A percentile compares a stretch with the other conserved stretches of the same genome.
Evolutionary conservation across 305 asterid species (phyloP).

Genomic region (Solanum aculeatissimum): DNA sequence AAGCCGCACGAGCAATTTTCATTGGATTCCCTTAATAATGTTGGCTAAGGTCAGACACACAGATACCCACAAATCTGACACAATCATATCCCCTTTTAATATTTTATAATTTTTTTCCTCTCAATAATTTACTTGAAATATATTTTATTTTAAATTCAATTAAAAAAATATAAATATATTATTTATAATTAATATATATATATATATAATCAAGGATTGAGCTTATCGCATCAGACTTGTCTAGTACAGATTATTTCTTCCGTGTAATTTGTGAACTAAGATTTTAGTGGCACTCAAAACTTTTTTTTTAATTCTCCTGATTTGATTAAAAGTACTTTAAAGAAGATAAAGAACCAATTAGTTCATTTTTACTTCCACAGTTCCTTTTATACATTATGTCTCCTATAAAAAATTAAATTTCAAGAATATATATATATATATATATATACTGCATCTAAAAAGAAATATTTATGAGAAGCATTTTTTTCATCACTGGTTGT

Average conservation of each 20-base stretch:
- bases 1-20: slow-evolving; percentile 51
- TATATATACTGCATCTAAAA: neutral
- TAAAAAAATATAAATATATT: neutral
- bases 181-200: neutral
- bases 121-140: neutral
- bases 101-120: neutral
- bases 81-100: slow-evolving; percentile 16
- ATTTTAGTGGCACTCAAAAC: too few relatives aligned
- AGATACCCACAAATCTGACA: slow-evolving; percentile 35
- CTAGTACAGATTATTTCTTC: accelerated
- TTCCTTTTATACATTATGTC: neutral
- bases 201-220: too few relatives aligned
- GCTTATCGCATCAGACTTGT: too few relatives aligned
- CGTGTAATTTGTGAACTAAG: accelerated
- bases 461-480: neutral
- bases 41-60: slow-evolving; percentile 28
- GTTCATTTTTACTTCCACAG: neutral
- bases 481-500: neutral
- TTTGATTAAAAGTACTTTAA: neutral
- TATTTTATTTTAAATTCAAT: neutral
- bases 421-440: neutral
- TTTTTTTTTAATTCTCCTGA: neutral
- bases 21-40: slow-evolving; percentile 49
- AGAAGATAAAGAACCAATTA: neutral
- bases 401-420: neutral